Evolutionary conservation across 352 stramenopile genomes (phyloP), one percentile per base, ranked within the genome.

Genomic region (Achlya hypogyna): DNA sequence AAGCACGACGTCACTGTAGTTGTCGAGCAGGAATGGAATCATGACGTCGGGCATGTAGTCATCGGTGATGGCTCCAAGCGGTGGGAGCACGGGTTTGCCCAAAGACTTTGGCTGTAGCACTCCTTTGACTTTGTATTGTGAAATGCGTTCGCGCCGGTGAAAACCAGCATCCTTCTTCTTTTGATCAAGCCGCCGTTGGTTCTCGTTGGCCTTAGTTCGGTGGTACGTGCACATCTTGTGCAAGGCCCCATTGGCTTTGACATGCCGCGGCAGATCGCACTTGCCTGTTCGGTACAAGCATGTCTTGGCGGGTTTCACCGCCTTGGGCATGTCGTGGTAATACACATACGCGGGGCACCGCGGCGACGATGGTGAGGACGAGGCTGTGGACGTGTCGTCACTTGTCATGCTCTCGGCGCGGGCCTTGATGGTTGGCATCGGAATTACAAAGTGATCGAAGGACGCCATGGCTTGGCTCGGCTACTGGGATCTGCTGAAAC

Each of bases 171-270:
- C 60, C 27, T 67, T 67, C 32, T 67, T 67, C 60, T 67, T 67
- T 38, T 59, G 60, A 42, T 67, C 60, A 3, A 67, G 35, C 9
- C 60, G 60, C 5, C 60, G 60, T 27, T 67, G 60, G 51, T 67
- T 67, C 28, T 67, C 60, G 27, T 67, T 67, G 20, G 60, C 60
- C 27, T 67, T 67, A 23, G 60, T 42, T 35, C 60, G 16, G 27
- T 67, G 60, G 35, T 51, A 67, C 51, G 60, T 67, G 43, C 60
- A 67, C 60, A 67, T 51, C 23, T 67, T 67, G 38, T 67, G 60
- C 6, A 67, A 27, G 9, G 43, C 58, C 18, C 60, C 60, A 27
- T 67, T 67, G 14, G 60, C 14, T 38, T 67, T 67, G 51, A 67
- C 22, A 27, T 67, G 60, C 6, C 60, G 43, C 5, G 43, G 40